These are phyloP conservation scores for Tricholomella constricta DNA, from an alignment of 768 basidiomycete genomes.

Conservation along the genomic window DNA sequence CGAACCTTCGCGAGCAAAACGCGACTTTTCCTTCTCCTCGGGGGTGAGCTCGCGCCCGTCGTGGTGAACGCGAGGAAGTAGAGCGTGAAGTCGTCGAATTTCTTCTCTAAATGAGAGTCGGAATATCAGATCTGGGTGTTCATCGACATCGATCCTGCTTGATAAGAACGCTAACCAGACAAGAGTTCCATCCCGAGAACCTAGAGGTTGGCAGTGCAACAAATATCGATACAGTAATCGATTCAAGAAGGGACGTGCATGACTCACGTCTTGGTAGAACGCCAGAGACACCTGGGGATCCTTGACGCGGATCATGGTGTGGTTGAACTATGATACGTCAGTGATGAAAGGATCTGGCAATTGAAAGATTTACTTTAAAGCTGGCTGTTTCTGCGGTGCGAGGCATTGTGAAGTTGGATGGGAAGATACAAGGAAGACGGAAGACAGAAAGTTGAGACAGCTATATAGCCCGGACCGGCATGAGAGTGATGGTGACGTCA, in stretches of 20 bases:
- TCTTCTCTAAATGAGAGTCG: conserved; percentile 50
- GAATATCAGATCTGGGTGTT: no score
- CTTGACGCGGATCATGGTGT: conserved; percentile 88
- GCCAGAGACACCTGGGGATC: conserved; percentile 79
- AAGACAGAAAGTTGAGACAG: no score
- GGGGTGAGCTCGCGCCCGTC: conserved; percentile 48
- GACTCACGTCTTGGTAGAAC: conserved; percentile 74
- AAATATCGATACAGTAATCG: not conserved
- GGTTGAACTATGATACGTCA: conserved; percentile 61
- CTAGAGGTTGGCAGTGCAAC: conserved; percentile 27
- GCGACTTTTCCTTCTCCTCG: conserved; percentile 53
- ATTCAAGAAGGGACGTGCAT: not conserved
- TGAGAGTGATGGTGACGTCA: no score
- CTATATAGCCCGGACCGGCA: conserved; percentile 7
- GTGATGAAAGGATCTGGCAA: not conserved
- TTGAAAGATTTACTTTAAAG: conserved; percentile 33
- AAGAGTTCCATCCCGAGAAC: conserved; percentile 78
- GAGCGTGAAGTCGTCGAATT: conserved; percentile 66
- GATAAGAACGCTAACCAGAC: conserved; percentile 37
- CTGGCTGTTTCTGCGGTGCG: conserved; percentile 64
- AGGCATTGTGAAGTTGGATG: conserved; percentile 49
- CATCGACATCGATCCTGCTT: not conserved
- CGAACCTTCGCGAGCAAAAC: conserved; percentile 68
- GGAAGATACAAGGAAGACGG: conserved; percentile 8
- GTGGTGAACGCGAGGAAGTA: conserved; percentile 85